phyloP scores from a whole-genome alignment of 2,329 filamentous ascomycete genomes.

The Ceratocystis eucalypticola region DNA sequence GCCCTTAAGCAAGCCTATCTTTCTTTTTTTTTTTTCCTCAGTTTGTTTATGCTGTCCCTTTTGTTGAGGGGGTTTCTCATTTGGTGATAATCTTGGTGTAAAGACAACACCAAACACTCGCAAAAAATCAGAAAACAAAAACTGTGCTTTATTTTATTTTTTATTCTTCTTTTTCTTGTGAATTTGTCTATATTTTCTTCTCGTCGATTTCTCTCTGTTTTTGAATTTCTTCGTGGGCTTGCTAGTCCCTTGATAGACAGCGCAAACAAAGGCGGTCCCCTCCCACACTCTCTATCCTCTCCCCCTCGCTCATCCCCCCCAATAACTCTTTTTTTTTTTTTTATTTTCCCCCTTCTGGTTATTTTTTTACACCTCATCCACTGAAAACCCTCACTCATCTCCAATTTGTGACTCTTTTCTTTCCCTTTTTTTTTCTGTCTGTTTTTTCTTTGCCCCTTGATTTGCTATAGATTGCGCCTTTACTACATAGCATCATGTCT shows the following conservation, averaged over 20 bases:
- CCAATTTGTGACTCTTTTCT: conserved; percentile 4
- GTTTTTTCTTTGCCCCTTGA: neutral
- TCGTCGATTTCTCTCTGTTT: neutral
- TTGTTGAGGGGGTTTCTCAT: neutral
- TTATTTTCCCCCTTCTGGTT: neutral
- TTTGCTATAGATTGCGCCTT: neutral
- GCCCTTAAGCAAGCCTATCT: conserved; percentile 5
- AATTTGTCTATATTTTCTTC: neutral
- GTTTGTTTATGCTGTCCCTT: neutral
- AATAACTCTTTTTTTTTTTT: conserved; percentile 7
- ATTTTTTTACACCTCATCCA: conserved; percentile 7
- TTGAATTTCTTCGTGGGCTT: neutral
- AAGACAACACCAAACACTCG: neutral
- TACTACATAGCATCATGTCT: conserved; percentile 35
- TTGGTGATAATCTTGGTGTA: neutral
- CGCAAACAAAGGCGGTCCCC: conserved; percentile 8
- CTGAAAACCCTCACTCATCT: neutral
- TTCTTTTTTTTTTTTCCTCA: neutral
- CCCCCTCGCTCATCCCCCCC: conserved; percentile 5
- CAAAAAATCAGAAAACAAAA: neutral
- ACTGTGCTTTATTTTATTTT: neutral
- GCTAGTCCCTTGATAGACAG: conserved; percentile 3
- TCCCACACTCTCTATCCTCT: conserved; percentile 7
- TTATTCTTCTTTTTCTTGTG: conserved; percentile 1
- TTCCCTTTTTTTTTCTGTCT: conserved; percentile 5